phyloP scores from a whole-genome alignment of 2,329 filamentous ascomycete genomes.

The Fusarium clavum region DNA sequence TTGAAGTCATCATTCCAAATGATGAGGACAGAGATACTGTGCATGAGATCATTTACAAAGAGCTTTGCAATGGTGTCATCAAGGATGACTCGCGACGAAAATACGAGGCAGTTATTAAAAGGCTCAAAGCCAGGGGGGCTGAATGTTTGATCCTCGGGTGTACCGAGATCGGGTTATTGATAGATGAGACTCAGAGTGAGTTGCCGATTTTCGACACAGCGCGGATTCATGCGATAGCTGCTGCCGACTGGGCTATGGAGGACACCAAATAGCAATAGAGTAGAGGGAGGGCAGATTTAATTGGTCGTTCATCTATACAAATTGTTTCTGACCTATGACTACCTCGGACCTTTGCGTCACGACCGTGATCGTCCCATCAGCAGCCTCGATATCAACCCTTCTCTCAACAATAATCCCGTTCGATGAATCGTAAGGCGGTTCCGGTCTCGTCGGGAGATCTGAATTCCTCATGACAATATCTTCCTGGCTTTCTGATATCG shows the following conservation, averaged over 20 bases:
- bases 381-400: conserved; percentile 13
- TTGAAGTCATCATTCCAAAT: conserved; percentile 24
- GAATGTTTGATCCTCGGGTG: conserved; percentile 45
- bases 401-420: conserved; percentile 20
- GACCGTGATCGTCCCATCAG: neutral
- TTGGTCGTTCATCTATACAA: neutral
- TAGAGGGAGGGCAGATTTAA: too few relatives aligned
- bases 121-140: too few relatives aligned
- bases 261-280: too few relatives aligned
- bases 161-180: conserved; percentile 43
- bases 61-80: conserved; percentile 41
- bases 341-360: neutral
- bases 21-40: conserved; percentile 16
- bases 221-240: conserved; percentile 38
- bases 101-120: too few relatives aligned
- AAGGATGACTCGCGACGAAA: too few relatives aligned
- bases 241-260: conserved; percentile 41
- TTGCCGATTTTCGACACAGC: conserved; percentile 43
- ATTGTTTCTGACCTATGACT: neutral
- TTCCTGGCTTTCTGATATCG: conserved; percentile 25
- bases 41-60: conserved; percentile 37
- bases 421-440: neutral
- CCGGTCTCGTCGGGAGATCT: neutral
- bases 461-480: conserved; percentile 9
- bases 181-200: conserved; percentile 19